These are phyloP conservation scores for Pleurotus salmoneostramineus DNA, from an alignment of 768 basidiomycete genomes.

Conservation along the genomic window DNA sequence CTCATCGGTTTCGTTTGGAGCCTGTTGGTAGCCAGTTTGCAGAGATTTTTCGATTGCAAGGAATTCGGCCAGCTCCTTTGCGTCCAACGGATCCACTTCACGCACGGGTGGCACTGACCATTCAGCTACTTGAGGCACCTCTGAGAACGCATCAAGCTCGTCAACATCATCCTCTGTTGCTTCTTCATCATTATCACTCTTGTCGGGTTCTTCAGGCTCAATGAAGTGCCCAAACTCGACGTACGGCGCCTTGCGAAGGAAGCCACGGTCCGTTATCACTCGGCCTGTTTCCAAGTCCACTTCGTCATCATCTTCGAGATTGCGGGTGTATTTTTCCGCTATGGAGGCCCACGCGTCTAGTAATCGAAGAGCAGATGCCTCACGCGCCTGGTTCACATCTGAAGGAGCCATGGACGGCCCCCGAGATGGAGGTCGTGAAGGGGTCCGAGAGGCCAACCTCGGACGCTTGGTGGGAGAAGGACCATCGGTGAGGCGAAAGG, in stretches of 20 bases:
- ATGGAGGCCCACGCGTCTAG: conserved; percentile 64
- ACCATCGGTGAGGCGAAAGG: not conserved
- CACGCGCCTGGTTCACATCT: conserved; percentile 1
- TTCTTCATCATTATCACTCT: conserved; percentile 38
- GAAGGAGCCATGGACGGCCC: conserved; percentile 1
- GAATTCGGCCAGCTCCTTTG: conserved; percentile 43
- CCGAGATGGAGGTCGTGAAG: conserved; percentile 1
- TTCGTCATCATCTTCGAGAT: conserved; percentile 77
- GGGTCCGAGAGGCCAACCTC: not conserved
- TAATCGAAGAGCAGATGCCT: conserved; percentile 51
- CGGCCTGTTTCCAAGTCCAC: conserved; percentile 60
- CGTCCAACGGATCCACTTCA: conserved; percentile 44
- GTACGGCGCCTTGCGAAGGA: conserved; percentile 41
- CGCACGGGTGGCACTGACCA: conserved; percentile 39
- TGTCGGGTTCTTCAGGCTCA: conserved; percentile 38
- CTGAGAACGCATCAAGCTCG: conserved; percentile 53
- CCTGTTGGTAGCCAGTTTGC: conserved; percentile 47
- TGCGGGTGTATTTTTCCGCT: conserved; percentile 61
- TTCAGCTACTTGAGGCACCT: conserved; percentile 16
- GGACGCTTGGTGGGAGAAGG: conserved; percentile 2
- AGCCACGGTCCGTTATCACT: conserved; percentile 69
- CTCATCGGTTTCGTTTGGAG: conserved; percentile 40
- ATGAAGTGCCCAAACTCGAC: conserved; percentile 49
- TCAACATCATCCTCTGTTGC: conserved; percentile 55
- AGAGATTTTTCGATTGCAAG: conserved; percentile 44